Percentiles rank a stretch among this genome's conserved stretches.
These are phyloP conservation scores for Fusarium fracticaudum DNA, from an alignment of 2,329 filamentous ascomycete species.

Conservation along the genomic window DNA sequence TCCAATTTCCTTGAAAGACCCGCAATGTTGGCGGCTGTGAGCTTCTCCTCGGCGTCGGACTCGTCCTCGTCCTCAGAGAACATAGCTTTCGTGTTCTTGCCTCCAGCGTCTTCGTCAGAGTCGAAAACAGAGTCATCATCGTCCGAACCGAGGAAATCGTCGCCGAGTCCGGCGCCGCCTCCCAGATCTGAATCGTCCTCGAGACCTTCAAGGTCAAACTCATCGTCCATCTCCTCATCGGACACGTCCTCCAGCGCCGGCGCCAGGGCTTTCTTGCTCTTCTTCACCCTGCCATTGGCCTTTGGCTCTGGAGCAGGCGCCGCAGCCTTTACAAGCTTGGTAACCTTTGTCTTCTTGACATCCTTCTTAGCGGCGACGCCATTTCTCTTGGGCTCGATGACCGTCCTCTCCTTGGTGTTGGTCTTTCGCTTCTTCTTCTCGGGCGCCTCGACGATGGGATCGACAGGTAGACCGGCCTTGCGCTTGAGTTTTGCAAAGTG, in stretches of 20 bases:
- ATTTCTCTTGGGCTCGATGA: conserved; percentile 45
- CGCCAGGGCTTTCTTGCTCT: conserved; percentile 48
- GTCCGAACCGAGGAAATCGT: conserved; percentile 68
- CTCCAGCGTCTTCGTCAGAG: conserved; percentile 71
- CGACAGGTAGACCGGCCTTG: conserved; percentile 78
- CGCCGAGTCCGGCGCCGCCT: conserved; percentile 53
- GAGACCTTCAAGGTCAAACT: conserved; percentile 58
- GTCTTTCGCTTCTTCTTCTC: conserved; percentile 68
- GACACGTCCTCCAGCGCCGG: conserved; percentile 59
- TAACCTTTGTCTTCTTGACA: conserved; percentile 45
- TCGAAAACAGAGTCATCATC: conserved; percentile 73
- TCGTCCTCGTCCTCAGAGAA: conserved; percentile 96
- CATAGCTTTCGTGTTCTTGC: conserved; percentile 67
- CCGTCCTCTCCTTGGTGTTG: conserved; percentile 44
- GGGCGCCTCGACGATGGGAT: conserved; percentile 64
- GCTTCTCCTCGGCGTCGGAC: conserved; percentile 85
- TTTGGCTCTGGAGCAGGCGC: conserved; percentile 42
- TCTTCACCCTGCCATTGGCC: conserved; percentile 43
- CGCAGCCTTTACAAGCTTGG: conserved; percentile 47
- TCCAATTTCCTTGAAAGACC: conserved; percentile 89
- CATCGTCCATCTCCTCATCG: conserved; percentile 51
- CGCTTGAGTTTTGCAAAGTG: conserved; percentile 83
- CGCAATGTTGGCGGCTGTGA: conserved; percentile 96
- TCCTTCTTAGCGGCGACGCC: conserved; percentile 43
- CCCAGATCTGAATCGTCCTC: conserved; percentile 55